These are phyloP conservation scores for Agastache rugosa DNA, from an alignment of 257 asterid genomes.

Conservation along the genomic window DNA sequence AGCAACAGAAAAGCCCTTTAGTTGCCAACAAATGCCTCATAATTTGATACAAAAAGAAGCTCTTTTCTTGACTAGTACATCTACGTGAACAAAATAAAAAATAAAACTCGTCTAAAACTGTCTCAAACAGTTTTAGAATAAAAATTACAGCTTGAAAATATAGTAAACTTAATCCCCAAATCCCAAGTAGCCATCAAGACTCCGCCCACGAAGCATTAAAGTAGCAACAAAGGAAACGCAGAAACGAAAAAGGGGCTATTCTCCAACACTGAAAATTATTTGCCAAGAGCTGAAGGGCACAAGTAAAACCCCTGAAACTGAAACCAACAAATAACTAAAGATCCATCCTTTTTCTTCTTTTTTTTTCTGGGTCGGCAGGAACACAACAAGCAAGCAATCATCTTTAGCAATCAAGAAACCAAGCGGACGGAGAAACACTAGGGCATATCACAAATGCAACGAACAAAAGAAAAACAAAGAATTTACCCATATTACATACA, in stretches of 20 bases:
- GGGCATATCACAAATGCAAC: background rate
- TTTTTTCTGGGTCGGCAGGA: background rate
- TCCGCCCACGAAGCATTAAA: constrained; percentile 4
- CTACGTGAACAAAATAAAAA: background rate
- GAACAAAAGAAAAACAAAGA: background rate
- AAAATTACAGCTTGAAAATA: constrained; percentile 21
- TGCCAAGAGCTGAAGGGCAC: constrained; percentile 10
- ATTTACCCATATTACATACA: background rate
- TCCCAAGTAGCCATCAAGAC: constrained; percentile 7
- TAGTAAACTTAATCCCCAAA: background rate
- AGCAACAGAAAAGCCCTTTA: background rate
- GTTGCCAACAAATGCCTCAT: background rate
- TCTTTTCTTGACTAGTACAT: background rate
- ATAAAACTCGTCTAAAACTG: background rate
- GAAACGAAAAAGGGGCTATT: constrained; percentile 5
- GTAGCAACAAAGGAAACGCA: constrained; percentile 5
- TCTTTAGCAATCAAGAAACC: constrained; percentile 18
- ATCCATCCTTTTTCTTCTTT: constrained; percentile 24
- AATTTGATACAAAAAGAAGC: constrained; percentile 7
- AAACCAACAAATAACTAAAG: constrained; percentile 21
- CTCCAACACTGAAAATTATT: constrained; percentile 12
- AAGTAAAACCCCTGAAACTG: constrained; percentile 24
- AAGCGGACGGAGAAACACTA: constrained; percentile 16
- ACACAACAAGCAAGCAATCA: constrained; percentile 6
- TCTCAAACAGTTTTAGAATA: background rate